Conservation (phyloP, 306 rosid genomes). For the Medicago lupulina region DNA sequence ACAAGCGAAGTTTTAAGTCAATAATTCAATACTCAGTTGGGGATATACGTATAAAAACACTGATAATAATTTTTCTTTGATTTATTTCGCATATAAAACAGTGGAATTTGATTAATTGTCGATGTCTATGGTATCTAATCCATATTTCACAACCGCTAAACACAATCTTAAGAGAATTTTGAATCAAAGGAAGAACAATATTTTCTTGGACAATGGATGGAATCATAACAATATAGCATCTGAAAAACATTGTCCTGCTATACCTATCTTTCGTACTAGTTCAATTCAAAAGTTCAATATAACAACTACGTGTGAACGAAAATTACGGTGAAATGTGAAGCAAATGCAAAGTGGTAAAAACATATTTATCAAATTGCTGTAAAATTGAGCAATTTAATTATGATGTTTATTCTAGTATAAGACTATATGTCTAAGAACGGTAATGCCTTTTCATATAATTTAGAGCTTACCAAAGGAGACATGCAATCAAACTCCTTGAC, state of each 20-base stretch:
- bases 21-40: no score
- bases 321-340: background rate
- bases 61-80: background rate
- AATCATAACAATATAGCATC: no score
- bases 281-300: no score
- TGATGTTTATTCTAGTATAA: slow-evolving; percentile 4
- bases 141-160: no score
- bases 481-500: slow-evolving; percentile 95
- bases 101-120: background rate
- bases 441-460: slow-evolving; percentile 3
- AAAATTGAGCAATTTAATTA: slow-evolving; percentile 16
- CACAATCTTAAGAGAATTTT: no score
- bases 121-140: background rate
- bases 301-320: background rate
- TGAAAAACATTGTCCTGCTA: no score
- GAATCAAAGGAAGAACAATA: no score
- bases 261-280: no score
- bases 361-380: background rate
- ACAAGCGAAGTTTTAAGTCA: background rate
- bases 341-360: background rate
- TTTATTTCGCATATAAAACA: background rate
- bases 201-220: no score
- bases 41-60: background rate
- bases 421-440: background rate
- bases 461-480: slow-evolving; percentile 79